Evolutionary conservation across 1,139 yeast genomes (phyloP).

Genomic region (Yamadazyma dushanensis): DNA sequence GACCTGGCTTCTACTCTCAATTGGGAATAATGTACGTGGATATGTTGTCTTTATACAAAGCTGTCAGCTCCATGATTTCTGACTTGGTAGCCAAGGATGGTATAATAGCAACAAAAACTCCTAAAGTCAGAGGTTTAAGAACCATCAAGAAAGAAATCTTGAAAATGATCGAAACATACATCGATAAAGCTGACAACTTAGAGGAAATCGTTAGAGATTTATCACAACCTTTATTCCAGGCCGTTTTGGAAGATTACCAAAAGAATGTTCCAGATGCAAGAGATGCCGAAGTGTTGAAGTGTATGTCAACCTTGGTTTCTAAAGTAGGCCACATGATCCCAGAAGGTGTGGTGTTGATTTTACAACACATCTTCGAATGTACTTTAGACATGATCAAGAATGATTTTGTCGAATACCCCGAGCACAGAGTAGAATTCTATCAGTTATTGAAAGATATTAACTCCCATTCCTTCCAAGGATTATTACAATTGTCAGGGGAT

Average conservation of each 20-base stretch:
- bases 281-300: slow-evolving; percentile 94
- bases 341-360: slow-evolving; percentile 81
- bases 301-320: slow-evolving; percentile 86
- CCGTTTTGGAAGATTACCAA: slow-evolving; percentile 88
- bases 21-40: slow-evolving; percentile 84
- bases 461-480: slow-evolving; percentile 79
- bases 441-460: slow-evolving; percentile 85
- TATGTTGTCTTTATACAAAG: slow-evolving; percentile 85
- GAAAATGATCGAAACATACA: slow-evolving; percentile 84
- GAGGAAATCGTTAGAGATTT: slow-evolving; percentile 84
- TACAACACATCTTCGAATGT: slow-evolving; percentile 91
- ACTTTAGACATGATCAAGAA: slow-evolving; percentile 94
- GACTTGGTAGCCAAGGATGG: slow-evolving; percentile 79
- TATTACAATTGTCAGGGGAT: slow-evolving; percentile 84
- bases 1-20: slow-evolving; percentile 89
- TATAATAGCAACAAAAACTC: slow-evolving; percentile 88
- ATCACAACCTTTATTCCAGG: slow-evolving; percentile 78
- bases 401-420: slow-evolving; percentile 95
- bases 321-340: slow-evolving; percentile 89
- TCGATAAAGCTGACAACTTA: slow-evolving; percentile 81
- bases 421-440: slow-evolving; percentile 95
- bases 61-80: slow-evolving; percentile 88
- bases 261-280: slow-evolving; percentile 93
- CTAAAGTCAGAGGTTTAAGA: slow-evolving; percentile 91
- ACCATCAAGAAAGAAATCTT: slow-evolving; percentile 94